A percentile compares a stretch with the other conserved stretches of the same genome.
Conservation (phyloP, 2,329 filamentous ascomycete genomes). For the Niveomyces coronatus region DNA sequence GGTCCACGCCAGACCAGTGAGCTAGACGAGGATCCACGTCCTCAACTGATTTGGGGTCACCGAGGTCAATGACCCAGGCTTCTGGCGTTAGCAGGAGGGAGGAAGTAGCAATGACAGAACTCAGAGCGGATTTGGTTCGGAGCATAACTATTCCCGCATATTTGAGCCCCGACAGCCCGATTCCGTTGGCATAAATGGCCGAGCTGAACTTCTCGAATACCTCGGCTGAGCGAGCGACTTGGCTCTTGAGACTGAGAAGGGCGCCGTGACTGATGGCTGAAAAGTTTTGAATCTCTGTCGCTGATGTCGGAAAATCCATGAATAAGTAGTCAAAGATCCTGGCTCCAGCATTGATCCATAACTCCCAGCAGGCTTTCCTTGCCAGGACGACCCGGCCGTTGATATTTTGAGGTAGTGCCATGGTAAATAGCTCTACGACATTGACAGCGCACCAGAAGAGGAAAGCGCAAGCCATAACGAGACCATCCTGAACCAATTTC, state of each 20-base stretch:
- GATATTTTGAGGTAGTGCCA: slow-evolving; percentile 23
- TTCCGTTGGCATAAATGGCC: slow-evolving; percentile 36
- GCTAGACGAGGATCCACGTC: slow-evolving; percentile 48
- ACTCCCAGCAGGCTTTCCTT: slow-evolving; percentile 30
- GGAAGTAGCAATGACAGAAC: slow-evolving; percentile 9
- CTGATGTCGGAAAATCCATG: slow-evolving; percentile 40
- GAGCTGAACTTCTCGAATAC: slow-evolving; percentile 27
- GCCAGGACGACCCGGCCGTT: slow-evolving; percentile 20
- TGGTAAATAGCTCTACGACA: slow-evolving; percentile 26
- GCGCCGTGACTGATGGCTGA: slow-evolving; percentile 67
- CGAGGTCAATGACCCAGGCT: slow-evolving; percentile 50
- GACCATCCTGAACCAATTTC: slow-evolving; percentile 69
- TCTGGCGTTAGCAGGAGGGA: slow-evolving; percentile 33
- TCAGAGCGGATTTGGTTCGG: background rate
- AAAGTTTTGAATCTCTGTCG: slow-evolving; percentile 62
- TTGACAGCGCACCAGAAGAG: slow-evolving; percentile 34
- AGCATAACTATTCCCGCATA: background rate
- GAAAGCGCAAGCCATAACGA: slow-evolving; percentile 53
- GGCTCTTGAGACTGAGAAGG: slow-evolving; percentile 47
- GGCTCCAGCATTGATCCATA: slow-evolving; percentile 32
- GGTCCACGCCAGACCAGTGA: slow-evolving; percentile 56
- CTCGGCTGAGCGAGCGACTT: slow-evolving; percentile 33
- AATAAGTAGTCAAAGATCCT: slow-evolving; percentile 41
- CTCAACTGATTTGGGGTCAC: slow-evolving; percentile 27
- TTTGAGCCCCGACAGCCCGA: slow-evolving; percentile 18